A percentile compares a stretch with the other conserved stretches of the same genome.
phyloP scores from a whole-genome alignment of 129 eudicot species.

The Arctium lappa region DNA sequence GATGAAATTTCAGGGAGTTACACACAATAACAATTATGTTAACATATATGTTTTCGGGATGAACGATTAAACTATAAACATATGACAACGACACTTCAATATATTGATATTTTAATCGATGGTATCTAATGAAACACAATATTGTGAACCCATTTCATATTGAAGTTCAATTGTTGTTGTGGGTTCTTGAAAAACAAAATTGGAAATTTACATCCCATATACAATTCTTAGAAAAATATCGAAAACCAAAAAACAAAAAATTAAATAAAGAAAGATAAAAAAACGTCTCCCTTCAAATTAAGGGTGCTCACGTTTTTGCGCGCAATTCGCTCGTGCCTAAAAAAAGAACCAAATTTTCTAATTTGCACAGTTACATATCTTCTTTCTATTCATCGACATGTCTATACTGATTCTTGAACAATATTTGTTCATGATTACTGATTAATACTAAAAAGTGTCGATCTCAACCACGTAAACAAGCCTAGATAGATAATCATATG shows the following conservation, averaged over 20 bases:
- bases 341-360: background rate
- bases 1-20: no score
- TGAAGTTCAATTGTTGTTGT: background rate
- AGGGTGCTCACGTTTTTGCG: background rate
- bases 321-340: background rate
- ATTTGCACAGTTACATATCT: background rate
- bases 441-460: background rate
- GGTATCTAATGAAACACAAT: background rate
- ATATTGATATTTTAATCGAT: background rate
- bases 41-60: no score
- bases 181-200: background rate
- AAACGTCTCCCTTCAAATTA: background rate
- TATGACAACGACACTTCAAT: background rate
- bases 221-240: slow-evolving; percentile 17
- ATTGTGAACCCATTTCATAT: background rate
- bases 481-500: background rate
- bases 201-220: slow-evolving; percentile 18
- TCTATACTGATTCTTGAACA: background rate
- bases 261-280: background rate
- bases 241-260: slow-evolving; percentile 3
- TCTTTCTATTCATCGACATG: background rate
- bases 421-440: background rate
- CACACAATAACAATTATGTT: background rate
- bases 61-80: no score
- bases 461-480: background rate